A percentile compares a stretch with the other conserved stretches of the same genome.
Evolutionary conservation across 2,329 filamentous ascomycete species (phyloP).

Genomic region (Ophiostoma himal-ulmi): DNA sequence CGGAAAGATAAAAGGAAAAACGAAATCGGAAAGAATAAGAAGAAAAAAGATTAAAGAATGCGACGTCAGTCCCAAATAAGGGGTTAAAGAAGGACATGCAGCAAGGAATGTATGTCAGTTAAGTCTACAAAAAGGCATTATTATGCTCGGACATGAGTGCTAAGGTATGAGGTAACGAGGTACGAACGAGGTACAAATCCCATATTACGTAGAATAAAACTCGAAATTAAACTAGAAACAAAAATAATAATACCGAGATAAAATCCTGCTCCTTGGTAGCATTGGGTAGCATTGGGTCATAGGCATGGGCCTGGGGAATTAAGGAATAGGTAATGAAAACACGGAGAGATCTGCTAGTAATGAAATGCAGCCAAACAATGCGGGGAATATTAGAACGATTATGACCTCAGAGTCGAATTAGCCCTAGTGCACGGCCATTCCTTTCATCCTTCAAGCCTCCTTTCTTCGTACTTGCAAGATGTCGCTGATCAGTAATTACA

Average conservation of each 20-base stretch:
- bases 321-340: constrained; percentile 1
- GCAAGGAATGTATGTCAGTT: not conserved
- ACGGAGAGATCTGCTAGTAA: not conserved
- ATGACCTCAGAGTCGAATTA: not conserved
- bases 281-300: not conserved
- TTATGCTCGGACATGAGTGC: not conserved
- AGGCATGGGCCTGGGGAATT: not conserved
- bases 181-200: not conserved
- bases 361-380: constrained; percentile 3
- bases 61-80: not conserved
- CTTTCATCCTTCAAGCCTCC: not conserved
- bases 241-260: not conserved
- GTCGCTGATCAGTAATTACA: not conserved
- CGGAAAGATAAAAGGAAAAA: not conserved
- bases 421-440: constrained; percentile 8
- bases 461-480: not conserved
- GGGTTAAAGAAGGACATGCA: not conserved
- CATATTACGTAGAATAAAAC: not conserved
- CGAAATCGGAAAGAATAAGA: not conserved
- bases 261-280: not conserved
- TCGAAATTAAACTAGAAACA: not conserved
- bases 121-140: not conserved
- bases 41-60: not conserved
- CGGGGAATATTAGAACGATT: constrained; percentile 2
- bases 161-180: not conserved